Evolutionary conservation across 1,284 basidiomycete genomes (phyloP).

Genomic region (Neolentinus lepideus): DNA sequence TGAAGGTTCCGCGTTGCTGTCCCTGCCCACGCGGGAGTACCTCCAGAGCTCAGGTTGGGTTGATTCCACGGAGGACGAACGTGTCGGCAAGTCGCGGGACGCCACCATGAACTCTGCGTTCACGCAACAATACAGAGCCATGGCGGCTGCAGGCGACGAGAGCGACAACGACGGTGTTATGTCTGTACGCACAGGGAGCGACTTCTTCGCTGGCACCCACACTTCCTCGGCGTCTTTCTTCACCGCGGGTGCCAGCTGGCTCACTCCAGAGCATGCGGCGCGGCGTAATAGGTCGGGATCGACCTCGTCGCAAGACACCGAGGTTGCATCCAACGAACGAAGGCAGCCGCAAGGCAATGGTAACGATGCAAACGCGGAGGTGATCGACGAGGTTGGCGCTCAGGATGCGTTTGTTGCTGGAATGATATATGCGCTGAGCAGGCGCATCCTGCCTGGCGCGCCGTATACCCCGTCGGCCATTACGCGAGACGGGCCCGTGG

Average conservation of each 20-base stretch:
- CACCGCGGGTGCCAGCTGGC: constrained; percentile 27
- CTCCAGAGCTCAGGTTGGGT: constrained; percentile 78
- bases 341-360: constrained; percentile 11
- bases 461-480: constrained; percentile 57
- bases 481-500: constrained; percentile 15
- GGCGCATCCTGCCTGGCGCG: constrained; percentile 56
- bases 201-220: constrained; percentile 53
- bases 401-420: constrained; percentile 77
- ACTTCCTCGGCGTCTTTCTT: constrained; percentile 51
- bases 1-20: constrained; percentile 70
- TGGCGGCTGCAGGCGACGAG: neutral
- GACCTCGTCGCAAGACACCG: constrained; percentile 27
- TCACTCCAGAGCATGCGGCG: constrained; percentile 7
- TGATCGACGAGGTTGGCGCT: constrained; percentile 63
- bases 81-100: constrained; percentile 1
- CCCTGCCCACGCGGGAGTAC: constrained; percentile 76
- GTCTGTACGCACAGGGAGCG: constrained; percentile 68
- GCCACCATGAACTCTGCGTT: constrained; percentile 1
- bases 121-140: constrained; percentile 5
- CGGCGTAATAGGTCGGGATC: constrained; percentile 13
- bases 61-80: constrained; percentile 12
- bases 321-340: constrained; percentile 23
- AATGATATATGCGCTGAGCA: constrained; percentile 70
- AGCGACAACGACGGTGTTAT: constrained; percentile 20
- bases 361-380: constrained; percentile 16